These are phyloP conservation scores for Fusarium palustre DNA, from an alignment of 2,329 filamentous ascomycete genomes.

Conservation along the genomic window DNA sequence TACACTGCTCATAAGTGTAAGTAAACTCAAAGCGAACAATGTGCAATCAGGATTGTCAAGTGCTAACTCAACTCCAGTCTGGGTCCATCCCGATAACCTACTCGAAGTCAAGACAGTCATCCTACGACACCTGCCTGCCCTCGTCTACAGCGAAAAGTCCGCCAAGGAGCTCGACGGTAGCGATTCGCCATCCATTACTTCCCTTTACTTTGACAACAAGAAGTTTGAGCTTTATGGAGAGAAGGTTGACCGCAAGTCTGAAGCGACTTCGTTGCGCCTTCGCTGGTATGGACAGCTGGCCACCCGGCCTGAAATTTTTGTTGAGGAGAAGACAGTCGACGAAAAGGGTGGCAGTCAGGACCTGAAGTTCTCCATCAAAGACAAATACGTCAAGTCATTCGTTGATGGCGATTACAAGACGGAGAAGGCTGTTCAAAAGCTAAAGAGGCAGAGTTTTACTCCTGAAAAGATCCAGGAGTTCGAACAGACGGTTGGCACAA, in stretches of 20 bases:
- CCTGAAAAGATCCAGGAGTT: conserved; percentile 75
- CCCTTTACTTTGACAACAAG: conserved; percentile 92
- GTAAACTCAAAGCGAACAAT: conserved; percentile 44
- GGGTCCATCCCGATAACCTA: conserved; percentile 95
- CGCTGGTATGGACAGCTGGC: conserved; percentile 91
- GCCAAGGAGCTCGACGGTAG: conserved; percentile 84
- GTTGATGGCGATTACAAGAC: conserved; percentile 88
- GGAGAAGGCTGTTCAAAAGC: conserved; percentile 90
- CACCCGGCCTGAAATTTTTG: conserved; percentile 79
- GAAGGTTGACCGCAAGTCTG: conserved; percentile 81
- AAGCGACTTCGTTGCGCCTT: conserved; percentile 85
- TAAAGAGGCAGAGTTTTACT: conserved; percentile 80
- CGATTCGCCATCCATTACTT: conserved; percentile 91
- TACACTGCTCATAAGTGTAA: conserved; percentile 90
- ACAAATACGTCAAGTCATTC: conserved; percentile 91
- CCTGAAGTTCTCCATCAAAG: conserved; percentile 85
- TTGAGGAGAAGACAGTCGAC: conserved; percentile 90
- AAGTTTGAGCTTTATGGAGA: conserved; percentile 87
- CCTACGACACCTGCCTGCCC: conserved; percentile 86
- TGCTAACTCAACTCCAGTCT: conserved; percentile 66
- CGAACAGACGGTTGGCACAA: conserved; percentile 77
- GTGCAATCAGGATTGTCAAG: not conserved
- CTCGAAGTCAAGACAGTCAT: conserved; percentile 98
- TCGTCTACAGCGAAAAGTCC: conserved; percentile 91
- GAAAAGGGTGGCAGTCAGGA: conserved; percentile 83